These are phyloP conservation scores for Litchi chinensis DNA, from an alignment of 345 rosid genomes.

Conservation along the genomic window DNA sequence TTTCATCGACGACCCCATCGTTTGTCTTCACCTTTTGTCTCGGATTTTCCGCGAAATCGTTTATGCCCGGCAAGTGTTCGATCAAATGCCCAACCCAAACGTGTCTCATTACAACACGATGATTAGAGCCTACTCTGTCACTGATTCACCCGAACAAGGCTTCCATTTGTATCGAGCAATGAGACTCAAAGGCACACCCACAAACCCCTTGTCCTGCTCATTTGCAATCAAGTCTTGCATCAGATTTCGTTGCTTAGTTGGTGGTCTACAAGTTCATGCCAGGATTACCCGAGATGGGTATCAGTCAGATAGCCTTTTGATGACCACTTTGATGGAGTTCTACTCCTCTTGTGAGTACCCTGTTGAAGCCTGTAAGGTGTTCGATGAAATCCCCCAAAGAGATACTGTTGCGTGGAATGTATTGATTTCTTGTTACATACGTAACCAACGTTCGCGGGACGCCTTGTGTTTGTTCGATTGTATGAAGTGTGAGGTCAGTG, in stretches of 20 bases:
- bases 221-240: constrained; percentile 63
- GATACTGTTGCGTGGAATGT: constrained; percentile 83
- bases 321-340: constrained; percentile 68
- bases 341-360: constrained; percentile 43
- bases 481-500: constrained; percentile 47
- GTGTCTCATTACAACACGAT: constrained; percentile 60
- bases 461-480: constrained; percentile 64
- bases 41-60: constrained; percentile 37
- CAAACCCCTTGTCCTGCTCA: constrained; percentile 58
- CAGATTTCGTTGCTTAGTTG: constrained; percentile 33
- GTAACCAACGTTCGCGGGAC: constrained; percentile 60
- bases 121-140: constrained; percentile 65
- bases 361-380: constrained; percentile 57
- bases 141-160: constrained; percentile 54
- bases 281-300: constrained; percentile 64
- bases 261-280: constrained; percentile 71
- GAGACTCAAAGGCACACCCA: constrained; percentile 33
- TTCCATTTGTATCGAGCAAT: constrained; percentile 49
- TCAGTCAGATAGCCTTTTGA: constrained; percentile 58
- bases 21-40: constrained; percentile 62
- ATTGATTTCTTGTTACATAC: constrained; percentile 64
- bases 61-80: constrained; percentile 55
- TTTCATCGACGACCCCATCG: constrained; percentile 40
- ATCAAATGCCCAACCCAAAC: constrained; percentile 49
- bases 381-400: constrained; percentile 63